phyloP scores from a whole-genome alignment of 257 asterid species.

The Solanum lycopersicoides region DNA sequence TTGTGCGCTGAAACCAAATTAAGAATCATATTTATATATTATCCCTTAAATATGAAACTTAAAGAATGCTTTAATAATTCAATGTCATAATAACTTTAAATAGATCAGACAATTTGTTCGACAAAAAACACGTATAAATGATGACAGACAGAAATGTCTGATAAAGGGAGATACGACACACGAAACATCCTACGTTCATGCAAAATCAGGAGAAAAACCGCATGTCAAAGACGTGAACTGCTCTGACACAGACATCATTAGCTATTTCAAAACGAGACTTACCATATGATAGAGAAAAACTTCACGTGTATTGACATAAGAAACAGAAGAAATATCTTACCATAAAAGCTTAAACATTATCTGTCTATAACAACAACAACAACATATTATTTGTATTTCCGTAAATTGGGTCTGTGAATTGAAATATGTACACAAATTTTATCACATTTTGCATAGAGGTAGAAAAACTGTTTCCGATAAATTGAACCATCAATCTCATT shows the following conservation, averaged over 20 bases:
- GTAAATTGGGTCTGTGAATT: too few relatives aligned
- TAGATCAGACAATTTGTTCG: background rate
- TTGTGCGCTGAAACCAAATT: too few relatives aligned
- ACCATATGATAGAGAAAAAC: background rate
- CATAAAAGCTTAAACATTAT: background rate
- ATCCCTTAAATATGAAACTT: background rate
- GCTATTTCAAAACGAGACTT: background rate
- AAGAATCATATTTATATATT: too few relatives aligned
- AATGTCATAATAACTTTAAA: background rate
- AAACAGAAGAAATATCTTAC: background rate
- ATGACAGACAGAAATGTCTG: background rate
- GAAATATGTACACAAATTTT: background rate
- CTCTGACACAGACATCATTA: background rate
- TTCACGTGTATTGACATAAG: background rate
- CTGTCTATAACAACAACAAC: background rate
- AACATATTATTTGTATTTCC: background rate
- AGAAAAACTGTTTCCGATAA: accelerated
- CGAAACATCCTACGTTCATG: background rate
- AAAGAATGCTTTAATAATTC: background rate
- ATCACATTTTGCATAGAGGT: background rate
- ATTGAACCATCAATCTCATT: background rate
- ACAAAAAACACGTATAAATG: background rate
- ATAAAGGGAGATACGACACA: background rate
- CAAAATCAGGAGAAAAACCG: background rate
- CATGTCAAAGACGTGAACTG: background rate